A percentile compares a stretch with the other conserved stretches of the same genome.
Evolutionary conservation across 2,329 filamentous ascomycete species (phyloP).

Genomic region (Diaporthe helianthi): DNA sequence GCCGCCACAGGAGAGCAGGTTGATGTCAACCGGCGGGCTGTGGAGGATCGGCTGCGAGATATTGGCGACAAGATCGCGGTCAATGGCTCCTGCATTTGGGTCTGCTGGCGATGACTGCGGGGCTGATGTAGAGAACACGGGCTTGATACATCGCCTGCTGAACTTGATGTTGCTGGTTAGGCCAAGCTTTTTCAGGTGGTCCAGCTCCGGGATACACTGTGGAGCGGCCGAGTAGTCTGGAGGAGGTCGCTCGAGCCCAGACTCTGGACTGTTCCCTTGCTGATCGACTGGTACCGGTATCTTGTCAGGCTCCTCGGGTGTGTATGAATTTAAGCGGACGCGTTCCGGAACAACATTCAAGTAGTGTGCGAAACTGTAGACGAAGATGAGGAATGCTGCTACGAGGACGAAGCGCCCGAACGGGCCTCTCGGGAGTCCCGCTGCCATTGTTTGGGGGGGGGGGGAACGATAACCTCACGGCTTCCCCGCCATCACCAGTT

Average conservation of each 20-base stretch:
- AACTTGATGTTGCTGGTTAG: conserved; percentile 28
- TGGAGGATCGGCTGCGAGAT: conserved; percentile 4
- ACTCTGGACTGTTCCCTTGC: neutral
- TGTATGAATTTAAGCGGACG: neutral
- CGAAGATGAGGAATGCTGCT: neutral
- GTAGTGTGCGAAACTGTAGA: conserved; percentile 8
- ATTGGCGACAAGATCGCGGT: conserved; percentile 21
- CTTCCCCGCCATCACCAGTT: neutral
- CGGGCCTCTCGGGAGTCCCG: conserved; percentile 15
- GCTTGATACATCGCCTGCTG: conserved; percentile 29
- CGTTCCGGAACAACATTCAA: neutral
- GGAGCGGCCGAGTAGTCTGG: neutral
- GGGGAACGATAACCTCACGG: neutral
- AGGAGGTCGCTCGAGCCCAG: neutral
- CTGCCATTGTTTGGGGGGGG: conserved; percentile 15
- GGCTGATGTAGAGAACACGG: neutral
- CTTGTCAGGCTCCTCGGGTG: neutral
- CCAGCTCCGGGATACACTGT: conserved; percentile 1
- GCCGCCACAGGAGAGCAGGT: conserved; percentile 14
- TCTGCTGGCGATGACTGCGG: conserved; percentile 13
- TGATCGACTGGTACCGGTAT: neutral
- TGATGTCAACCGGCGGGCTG: neutral
- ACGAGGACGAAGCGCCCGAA: conserved; percentile 11
- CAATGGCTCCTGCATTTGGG: neutral
- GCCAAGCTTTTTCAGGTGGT: neutral